Conservation (phyloP, 371 early-diverging fungal genomes). For the Pancytospora philotis region DNA sequence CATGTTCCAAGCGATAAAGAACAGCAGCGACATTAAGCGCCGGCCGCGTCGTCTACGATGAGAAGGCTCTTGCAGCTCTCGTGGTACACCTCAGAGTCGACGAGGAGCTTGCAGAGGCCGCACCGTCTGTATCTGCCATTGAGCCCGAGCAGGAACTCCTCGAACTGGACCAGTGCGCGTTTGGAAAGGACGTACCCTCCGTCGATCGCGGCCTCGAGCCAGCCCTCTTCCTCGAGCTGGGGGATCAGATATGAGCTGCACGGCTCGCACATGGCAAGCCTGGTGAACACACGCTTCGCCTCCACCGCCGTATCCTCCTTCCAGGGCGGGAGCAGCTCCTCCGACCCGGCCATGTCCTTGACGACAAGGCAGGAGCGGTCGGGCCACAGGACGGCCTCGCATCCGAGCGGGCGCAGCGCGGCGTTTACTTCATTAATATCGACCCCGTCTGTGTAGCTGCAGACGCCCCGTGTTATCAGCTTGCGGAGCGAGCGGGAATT, state of each 20-base stretch:
- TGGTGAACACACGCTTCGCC: background rate
- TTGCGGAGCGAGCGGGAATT: background rate
- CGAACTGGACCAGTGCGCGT: slow-evolving; percentile 4
- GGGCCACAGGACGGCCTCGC: background rate
- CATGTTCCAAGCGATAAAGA: no score
- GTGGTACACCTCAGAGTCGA: background rate
- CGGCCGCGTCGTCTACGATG: no score
- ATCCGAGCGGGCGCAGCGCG: background rate
- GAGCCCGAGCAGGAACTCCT: background rate
- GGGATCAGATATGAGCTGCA: background rate
- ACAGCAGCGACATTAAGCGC: no score
- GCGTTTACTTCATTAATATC: background rate
- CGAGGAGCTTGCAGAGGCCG: background rate
- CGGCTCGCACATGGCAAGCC: background rate
- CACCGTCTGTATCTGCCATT: background rate
- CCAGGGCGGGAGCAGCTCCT: background rate
- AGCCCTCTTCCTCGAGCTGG: background rate
- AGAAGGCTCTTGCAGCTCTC: background rate
- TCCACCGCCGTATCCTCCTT: background rate
- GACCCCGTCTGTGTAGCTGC: no score
- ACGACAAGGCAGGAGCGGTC: background rate
- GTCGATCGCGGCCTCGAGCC: background rate
- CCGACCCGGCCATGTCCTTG: background rate
- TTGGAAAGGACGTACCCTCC: background rate
- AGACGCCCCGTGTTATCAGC: background rate